These are phyloP conservation scores for Ceratobasidium sp. DNA, from an alignment of 1,284 basidiomycete species.

Conservation along the genomic window DNA sequence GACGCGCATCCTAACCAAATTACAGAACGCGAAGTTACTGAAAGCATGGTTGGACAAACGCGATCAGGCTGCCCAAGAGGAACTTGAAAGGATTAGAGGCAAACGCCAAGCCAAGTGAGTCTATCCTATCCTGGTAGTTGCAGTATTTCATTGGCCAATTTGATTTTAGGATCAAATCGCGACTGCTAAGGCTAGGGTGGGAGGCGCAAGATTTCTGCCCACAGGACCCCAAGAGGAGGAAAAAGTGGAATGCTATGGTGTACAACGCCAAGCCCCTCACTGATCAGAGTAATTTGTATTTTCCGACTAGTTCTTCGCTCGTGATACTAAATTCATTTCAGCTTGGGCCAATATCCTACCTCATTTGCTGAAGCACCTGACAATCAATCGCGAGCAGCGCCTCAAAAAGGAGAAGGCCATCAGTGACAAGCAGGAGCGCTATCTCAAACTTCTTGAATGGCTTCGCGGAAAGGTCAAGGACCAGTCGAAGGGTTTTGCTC, in stretches of 20 bases:
- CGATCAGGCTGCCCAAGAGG: no score
- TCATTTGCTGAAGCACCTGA: neutral
- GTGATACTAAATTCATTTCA: neutral
- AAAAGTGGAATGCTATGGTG: neutral
- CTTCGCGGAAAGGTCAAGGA: neutral
- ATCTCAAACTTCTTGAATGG: neutral
- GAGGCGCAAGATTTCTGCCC: neutral
- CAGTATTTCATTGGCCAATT: no score
- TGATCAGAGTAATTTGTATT: neutral
- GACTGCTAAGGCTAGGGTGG: constrained; percentile 13
- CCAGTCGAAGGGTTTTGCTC: neutral
- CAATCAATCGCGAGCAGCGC: neutral
- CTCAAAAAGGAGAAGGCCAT: neutral
- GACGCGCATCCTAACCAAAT: no score
- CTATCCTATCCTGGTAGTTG: no score
- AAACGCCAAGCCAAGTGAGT: no score
- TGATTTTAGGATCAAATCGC: constrained; percentile 1
- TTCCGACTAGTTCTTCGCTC: neutral
- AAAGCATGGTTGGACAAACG: no score
- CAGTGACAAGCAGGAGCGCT: neutral
- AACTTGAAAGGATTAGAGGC: no score
- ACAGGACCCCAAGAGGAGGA: neutral
- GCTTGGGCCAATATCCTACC: constrained; percentile 10
- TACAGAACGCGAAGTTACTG: no score
- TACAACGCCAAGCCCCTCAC: constrained; percentile 7